Evolutionary conservation across 345 rosid species (phyloP).

Genomic region (Aurinia saxatilis): DNA sequence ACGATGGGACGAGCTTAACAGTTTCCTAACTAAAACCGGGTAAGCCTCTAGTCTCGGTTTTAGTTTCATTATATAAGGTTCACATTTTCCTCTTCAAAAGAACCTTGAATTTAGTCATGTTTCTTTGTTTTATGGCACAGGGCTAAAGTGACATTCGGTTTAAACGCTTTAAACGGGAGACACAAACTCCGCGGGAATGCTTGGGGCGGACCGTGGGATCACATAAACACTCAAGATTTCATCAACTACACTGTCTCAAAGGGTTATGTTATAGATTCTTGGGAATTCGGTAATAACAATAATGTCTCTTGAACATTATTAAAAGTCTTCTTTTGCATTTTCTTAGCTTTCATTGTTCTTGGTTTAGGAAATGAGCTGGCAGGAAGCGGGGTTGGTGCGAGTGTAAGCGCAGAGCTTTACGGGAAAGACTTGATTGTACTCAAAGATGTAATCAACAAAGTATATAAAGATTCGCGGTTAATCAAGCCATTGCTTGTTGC

Average conservation of each 20-base stretch:
- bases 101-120: conserved; percentile 1
- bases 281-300: conserved; percentile 81
- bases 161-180: conserved; percentile 90
- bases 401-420: conserved; percentile 64
- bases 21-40: conserved; percentile 55
- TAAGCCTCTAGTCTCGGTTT: conserved; percentile 23
- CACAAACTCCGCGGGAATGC: conserved; percentile 39
- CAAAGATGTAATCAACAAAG: conserved; percentile 42
- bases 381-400: conserved; percentile 80
- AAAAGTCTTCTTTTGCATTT: conserved; percentile 3
- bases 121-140: conserved; percentile 31
- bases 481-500: conserved; percentile 60
- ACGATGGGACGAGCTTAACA: conserved; percentile 87
- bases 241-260: conserved; percentile 70
- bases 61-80: background rate
- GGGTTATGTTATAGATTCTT: conserved; percentile 75
- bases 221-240: conserved; percentile 61
- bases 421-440: conserved; percentile 70
- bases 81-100: background rate
- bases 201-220: conserved; percentile 94
- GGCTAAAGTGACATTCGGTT: conserved; percentile 69
- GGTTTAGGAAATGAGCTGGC: conserved; percentile 78
- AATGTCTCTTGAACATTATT: background rate
- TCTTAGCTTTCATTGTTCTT: background rate
- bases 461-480: conserved; percentile 42